These are phyloP conservation scores for Pterocarpus macrocarpus DNA, from an alignment of 306 rosid genomes.

Conservation along the genomic window DNA sequence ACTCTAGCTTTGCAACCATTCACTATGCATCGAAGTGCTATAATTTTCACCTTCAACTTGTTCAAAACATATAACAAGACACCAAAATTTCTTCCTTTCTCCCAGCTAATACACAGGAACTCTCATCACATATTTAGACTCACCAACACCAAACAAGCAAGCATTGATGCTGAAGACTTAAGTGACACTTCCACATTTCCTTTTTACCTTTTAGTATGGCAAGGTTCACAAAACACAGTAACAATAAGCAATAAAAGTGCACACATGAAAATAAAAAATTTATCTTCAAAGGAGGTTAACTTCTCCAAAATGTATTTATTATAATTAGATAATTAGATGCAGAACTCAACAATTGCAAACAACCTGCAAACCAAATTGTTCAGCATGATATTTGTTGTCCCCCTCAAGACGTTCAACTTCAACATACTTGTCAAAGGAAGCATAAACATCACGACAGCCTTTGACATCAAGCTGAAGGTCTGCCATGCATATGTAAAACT, in stretches of 20 bases:
- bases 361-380: conserved; percentile 97
- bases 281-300: conserved; percentile 8
- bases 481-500: conserved; percentile 49
- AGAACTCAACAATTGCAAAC: conserved; percentile 42
- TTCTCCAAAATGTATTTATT: background rate
- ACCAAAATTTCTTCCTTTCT: too few species aligned
- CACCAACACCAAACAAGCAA: too few species aligned
- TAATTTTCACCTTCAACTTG: too few species aligned
- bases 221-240: background rate
- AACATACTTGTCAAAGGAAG: conserved; percentile 97
- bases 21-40: too few species aligned
- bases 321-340: conserved; percentile 17
- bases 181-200: too few species aligned
- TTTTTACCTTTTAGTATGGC: background rate
- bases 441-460: conserved; percentile 96
- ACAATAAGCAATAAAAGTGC: background rate
- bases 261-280: background rate
- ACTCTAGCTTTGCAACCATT: too few species aligned
- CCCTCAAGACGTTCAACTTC: conserved; percentile 99
- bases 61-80: too few species aligned
- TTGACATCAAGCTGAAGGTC: conserved; percentile 99
- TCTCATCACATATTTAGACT: too few species aligned
- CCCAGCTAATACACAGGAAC: too few species aligned
- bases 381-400: conserved; percentile 97
- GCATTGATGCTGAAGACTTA: too few species aligned